These are phyloP conservation scores for Capronia americana DNA, from an alignment of 2,329 filamentous ascomycete genomes.

Conservation along the genomic window DNA sequence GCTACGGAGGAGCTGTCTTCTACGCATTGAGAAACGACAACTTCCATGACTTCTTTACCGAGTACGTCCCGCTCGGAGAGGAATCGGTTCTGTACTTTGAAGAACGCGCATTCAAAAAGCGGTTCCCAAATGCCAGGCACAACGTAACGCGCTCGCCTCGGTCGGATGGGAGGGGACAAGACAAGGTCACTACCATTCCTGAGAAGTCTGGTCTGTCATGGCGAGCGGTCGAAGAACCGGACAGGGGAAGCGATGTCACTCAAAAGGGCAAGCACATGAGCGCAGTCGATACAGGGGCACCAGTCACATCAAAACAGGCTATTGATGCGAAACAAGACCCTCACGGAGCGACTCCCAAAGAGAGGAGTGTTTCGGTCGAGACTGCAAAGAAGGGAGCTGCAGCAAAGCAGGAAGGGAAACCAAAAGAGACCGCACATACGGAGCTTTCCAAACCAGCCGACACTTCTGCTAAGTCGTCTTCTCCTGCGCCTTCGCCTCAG, in stretches of 20 bases:
- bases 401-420: conserved; percentile 37
- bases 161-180: conserved; percentile 56
- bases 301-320: conserved; percentile 26
- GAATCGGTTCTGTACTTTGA: conserved; percentile 94
- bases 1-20: conserved; percentile 87
- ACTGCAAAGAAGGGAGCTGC: conserved; percentile 43
- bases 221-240: conserved; percentile 70
- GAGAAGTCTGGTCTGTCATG: conserved; percentile 85
- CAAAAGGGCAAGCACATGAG: conserved; percentile 59
- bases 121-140: conserved; percentile 71
- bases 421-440: conserved; percentile 40
- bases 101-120: conserved; percentile 88
- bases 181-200: conserved; percentile 80
- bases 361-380: conserved; percentile 46
- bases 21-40: conserved; percentile 94
- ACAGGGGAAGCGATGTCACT: conserved; percentile 64
- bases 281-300: conserved; percentile 43
- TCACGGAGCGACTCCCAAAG: conserved; percentile 37
- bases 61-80: conserved; percentile 93
- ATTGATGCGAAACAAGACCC: conserved; percentile 27
- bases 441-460: conserved; percentile 1
- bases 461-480: background rate
- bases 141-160: conserved; percentile 57
- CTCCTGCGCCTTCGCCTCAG: conserved; percentile 50
- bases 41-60: conserved; percentile 99